Evolutionary conservation across 2,329 filamentous ascomycete genomes (phyloP).

Genomic region (Alternaria tenuissima): DNA sequence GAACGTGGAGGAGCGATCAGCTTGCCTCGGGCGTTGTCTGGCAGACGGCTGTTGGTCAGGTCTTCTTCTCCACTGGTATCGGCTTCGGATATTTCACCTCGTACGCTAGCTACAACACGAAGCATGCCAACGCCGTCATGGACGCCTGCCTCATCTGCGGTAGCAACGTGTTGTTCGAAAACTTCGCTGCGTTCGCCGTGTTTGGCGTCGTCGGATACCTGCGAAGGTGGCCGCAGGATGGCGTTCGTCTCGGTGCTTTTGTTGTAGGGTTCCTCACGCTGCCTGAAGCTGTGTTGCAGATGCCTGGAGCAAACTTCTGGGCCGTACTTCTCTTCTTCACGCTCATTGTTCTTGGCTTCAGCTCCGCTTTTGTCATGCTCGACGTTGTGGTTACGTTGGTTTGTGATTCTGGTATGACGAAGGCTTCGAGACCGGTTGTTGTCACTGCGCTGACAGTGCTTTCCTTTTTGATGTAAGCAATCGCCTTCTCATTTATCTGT

Average conservation of each 20-base stretch:
- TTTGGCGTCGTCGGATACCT: slow-evolving; percentile 66
- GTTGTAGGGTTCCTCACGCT: slow-evolving; percentile 67
- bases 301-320: slow-evolving; percentile 67
- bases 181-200: slow-evolving; percentile 59
- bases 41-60: slow-evolving; percentile 68
- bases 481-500: neutral
- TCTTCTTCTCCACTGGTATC: slow-evolving; percentile 68
- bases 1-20: slow-evolving; percentile 60
- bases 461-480: slow-evolving; percentile 58
- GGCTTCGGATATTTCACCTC: slow-evolving; percentile 66
- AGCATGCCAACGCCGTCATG: slow-evolving; percentile 66
- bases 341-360: slow-evolving; percentile 65
- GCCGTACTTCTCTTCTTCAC: slow-evolving; percentile 67
- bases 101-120: slow-evolving; percentile 66
- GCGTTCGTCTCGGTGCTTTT: slow-evolving; percentile 62
- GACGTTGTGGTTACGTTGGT: slow-evolving; percentile 64
- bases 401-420: slow-evolving; percentile 60
- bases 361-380: slow-evolving; percentile 67
- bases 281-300: slow-evolving; percentile 64
- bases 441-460: slow-evolving; percentile 60
- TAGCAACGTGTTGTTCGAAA: slow-evolving; percentile 66
- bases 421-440: slow-evolving; percentile 57
- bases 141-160: slow-evolving; percentile 64
- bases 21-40: slow-evolving; percentile 62
- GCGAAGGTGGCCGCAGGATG: slow-evolving; percentile 52